Conservation (phyloP, 176 grass and related monocot species). For the Guadua angustifolia region DNA sequence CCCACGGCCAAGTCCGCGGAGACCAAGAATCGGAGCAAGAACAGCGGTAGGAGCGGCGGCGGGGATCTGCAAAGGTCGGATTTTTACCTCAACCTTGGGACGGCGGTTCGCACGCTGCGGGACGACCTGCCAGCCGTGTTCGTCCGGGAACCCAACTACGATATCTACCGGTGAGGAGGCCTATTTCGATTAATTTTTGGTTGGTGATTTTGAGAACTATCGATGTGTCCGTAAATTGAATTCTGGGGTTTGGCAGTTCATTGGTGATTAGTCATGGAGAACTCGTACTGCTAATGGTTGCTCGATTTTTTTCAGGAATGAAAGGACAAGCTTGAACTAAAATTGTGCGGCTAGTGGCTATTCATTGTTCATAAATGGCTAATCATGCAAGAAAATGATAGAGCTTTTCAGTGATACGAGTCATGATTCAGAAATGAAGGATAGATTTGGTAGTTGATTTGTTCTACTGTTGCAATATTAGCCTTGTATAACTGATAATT, state of each 20-base stretch:
- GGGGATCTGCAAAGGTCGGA: conserved; percentile 67
- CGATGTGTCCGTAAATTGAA: background rate
- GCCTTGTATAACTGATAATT: conserved; percentile 4
- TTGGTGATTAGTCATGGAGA: conserved; percentile 9
- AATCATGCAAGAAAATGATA: background rate
- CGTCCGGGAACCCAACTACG: conserved; percentile 76
- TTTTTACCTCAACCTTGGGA: conserved; percentile 94
- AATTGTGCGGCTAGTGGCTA: conserved; percentile 4
- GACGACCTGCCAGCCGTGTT: conserved; percentile 89
- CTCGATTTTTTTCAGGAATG: background rate
- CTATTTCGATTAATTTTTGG: background rate
- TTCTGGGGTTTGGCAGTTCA: background rate
- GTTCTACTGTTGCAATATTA: background rate
- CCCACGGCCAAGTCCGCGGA: conserved; percentile 42
- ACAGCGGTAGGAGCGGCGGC: conserved; percentile 13
- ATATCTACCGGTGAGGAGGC: conserved; percentile 80
- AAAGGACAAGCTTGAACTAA: conserved; percentile 3
- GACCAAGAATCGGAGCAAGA: conserved; percentile 34
- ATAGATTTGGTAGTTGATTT: background rate
- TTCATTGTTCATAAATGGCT: background rate
- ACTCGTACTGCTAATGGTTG: background rate
- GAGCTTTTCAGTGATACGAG: background rate
- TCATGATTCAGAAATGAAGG: conserved; percentile 22
- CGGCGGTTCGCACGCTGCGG: conserved; percentile 84
- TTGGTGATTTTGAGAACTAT: background rate